Conservation (phyloP, 805 yeast species). For the Brettanomyces sp. region DNA sequence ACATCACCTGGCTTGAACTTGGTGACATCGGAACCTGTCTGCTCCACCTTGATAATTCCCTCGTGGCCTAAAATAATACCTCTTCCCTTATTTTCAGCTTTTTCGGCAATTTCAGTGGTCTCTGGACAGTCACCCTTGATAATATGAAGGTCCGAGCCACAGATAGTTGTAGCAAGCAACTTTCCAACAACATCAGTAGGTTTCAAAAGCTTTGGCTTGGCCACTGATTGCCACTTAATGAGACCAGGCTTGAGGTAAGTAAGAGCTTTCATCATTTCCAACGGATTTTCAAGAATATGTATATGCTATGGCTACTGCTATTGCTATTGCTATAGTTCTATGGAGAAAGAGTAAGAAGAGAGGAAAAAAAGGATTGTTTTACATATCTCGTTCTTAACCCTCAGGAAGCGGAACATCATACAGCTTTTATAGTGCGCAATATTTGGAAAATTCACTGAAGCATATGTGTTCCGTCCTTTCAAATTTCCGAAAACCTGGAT, state of each 20-base stretch:
- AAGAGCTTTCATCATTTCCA: constrained; percentile 35
- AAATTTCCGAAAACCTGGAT: too few relatives aligned
- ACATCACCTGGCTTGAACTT: constrained; percentile 46
- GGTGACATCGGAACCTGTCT: constrained; percentile 39
- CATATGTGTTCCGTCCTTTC: too few relatives aligned
- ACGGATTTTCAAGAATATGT: not conserved
- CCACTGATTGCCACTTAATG: constrained; percentile 28
- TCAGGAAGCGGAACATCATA: too few relatives aligned
- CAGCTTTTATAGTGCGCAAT: too few relatives aligned
- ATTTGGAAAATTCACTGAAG: too few relatives aligned
- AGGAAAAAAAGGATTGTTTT: too few relatives aligned
- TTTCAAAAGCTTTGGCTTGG: constrained; percentile 33
- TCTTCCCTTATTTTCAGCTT: constrained; percentile 8
- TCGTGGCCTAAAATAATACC: constrained; percentile 50
- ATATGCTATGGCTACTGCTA: too few relatives aligned
- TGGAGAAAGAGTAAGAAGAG: too few relatives aligned
- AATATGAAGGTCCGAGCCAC: constrained; percentile 59
- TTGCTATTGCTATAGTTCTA: too few relatives aligned
- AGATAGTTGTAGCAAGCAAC: constrained; percentile 48
- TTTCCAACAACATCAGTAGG: constrained; percentile 51
- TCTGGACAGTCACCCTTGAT: constrained; percentile 53
- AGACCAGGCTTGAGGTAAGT: constrained; percentile 36
- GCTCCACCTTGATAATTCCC: constrained; percentile 44
- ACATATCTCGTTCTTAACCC: too few relatives aligned
- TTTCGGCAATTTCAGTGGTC: constrained; percentile 26